A percentile compares a stretch with the other conserved stretches of the same genome.
These are phyloP conservation scores for Amaranthus tricolor DNA, from an alignment of 179 eudicot genomes.

Conservation along the genomic window DNA sequence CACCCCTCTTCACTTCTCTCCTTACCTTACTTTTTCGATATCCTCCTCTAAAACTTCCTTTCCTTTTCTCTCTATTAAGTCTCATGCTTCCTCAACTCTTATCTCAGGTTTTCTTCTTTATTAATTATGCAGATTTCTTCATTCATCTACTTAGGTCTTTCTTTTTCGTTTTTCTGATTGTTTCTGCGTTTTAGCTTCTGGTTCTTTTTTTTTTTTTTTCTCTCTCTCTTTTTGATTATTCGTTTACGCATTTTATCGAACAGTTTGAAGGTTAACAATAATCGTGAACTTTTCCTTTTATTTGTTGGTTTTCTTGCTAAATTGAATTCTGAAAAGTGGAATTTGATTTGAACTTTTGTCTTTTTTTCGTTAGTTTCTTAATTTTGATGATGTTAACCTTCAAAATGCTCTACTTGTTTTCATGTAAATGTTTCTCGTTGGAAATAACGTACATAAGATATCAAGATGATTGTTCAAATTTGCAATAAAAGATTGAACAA, in stretches of 20 bases:
- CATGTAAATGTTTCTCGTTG: too few relatives aligned
- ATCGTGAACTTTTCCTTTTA: background rate
- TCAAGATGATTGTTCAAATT: too few relatives aligned
- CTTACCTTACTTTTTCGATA: slow-evolving; percentile 19
- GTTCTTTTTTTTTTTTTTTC: slow-evolving; percentile 4
- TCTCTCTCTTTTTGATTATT: background rate
- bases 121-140: background rate
- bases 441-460: too few relatives aligned
- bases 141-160: background rate
- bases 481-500: too few relatives aligned
- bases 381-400: too few relatives aligned
- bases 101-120: slow-evolving; percentile 26
- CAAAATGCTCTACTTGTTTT: too few relatives aligned
- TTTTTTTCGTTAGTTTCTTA: too few relatives aligned
- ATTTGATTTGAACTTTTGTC: background rate
- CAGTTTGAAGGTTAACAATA: slow-evolving; percentile 13
- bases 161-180: background rate
- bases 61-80: slow-evolving; percentile 21
- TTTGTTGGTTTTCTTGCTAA: background rate
- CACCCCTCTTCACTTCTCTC: slow-evolving; percentile 25
- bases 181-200: slow-evolving; percentile 14
- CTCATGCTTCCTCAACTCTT: slow-evolving; percentile 25
- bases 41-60: slow-evolving; percentile 8
- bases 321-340: background rate
- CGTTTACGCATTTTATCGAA: slow-evolving; percentile 24